These are phyloP conservation scores for Spiraea crenata DNA, from an alignment of 331 rosid genomes.

Conservation along the genomic window DNA sequence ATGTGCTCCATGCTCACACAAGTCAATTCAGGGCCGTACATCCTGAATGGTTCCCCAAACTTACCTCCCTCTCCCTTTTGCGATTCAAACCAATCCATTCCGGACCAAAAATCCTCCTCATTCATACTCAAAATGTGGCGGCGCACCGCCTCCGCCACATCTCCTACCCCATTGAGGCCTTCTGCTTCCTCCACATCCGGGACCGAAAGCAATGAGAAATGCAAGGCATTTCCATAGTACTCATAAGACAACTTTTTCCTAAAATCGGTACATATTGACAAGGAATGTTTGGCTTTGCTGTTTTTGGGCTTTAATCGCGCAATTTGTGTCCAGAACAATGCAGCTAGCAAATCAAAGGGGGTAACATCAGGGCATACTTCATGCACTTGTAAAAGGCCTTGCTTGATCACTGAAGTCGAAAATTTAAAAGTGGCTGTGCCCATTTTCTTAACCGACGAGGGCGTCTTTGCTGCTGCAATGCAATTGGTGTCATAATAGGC, in stretches of 20 bases:
- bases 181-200: slow-evolving; percentile 14
- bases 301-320: slow-evolving; percentile 24
- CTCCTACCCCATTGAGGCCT: slow-evolving; percentile 10
- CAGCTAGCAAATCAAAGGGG: slow-evolving; percentile 58
- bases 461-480: slow-evolving; percentile 5
- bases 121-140: slow-evolving; percentile 28
- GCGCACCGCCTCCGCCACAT: slow-evolving; percentile 33
- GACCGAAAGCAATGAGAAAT: slow-evolving; percentile 41
- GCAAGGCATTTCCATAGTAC: slow-evolving; percentile 60
- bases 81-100: slow-evolving; percentile 40
- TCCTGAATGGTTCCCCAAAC: slow-evolving; percentile 23
- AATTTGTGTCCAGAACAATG: slow-evolving; percentile 57
- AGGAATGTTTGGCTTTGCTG: slow-evolving; percentile 21
- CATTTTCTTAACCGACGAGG: slow-evolving; percentile 27
- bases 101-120: slow-evolving; percentile 38
- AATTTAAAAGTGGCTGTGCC: slow-evolving; percentile 56
- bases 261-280: slow-evolving; percentile 50
- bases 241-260: slow-evolving; percentile 39
- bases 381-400: slow-evolving; percentile 24
- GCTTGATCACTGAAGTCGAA: slow-evolving; percentile 37
- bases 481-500: slow-evolving; percentile 29
- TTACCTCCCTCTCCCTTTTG: slow-evolving; percentile 29
- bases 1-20: slow-evolving; percentile 63
- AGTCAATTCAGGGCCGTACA: slow-evolving; percentile 57
- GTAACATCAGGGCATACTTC: slow-evolving; percentile 22